A percentile compares a stretch with the other conserved stretches of the same genome.
Evolutionary conservation across 2,329 filamentous ascomycete species (phyloP).

Genomic region (Colletotrichum musicola): DNA sequence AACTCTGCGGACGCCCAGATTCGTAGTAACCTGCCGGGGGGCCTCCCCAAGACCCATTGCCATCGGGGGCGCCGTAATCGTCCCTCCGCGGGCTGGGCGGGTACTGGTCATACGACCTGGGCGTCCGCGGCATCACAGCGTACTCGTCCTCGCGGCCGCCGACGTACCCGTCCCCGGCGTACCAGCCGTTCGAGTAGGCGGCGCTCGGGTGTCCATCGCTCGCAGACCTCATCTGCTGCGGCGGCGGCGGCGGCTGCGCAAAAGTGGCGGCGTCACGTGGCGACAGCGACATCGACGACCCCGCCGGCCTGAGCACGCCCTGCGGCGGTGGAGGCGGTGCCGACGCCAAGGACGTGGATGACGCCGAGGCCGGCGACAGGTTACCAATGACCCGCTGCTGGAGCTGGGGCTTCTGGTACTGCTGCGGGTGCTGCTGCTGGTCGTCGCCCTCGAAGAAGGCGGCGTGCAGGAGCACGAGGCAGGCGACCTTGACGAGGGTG

Average conservation of each 20-base stretch:
- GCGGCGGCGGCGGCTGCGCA: not conserved
- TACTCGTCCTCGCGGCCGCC: slow-evolving; percentile 19
- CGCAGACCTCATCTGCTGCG: slow-evolving; percentile 28
- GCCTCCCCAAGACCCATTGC: not conserved
- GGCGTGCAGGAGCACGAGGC: slow-evolving; percentile 31
- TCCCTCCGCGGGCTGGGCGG: slow-evolving; percentile 20
- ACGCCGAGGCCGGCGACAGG: not conserved
- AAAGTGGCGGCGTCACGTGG: not conserved
- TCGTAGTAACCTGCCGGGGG: slow-evolving; percentile 9
- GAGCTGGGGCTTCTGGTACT: not conserved
- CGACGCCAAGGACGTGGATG: not conserved
- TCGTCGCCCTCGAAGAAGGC: slow-evolving; percentile 27
- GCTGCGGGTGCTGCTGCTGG: not conserved
- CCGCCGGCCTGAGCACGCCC: slow-evolving; percentile 23
- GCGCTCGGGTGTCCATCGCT: slow-evolving; percentile 26
- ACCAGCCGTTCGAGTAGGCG: slow-evolving; percentile 18
- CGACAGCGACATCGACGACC: slow-evolving; percentile 21
- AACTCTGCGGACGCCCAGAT: slow-evolving; percentile 22
- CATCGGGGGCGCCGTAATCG: slow-evolving; percentile 8
- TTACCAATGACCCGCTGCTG: not conserved
- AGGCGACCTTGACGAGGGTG: slow-evolving; percentile 31
- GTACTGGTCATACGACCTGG: slow-evolving; percentile 25
- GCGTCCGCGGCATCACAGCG: slow-evolving; percentile 23
- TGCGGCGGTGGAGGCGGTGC: slow-evolving; percentile 7
- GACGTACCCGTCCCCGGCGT: slow-evolving; percentile 23